phyloP scores from a whole-genome alignment of 2,329 filamentous ascomycete species.

The Cryphonectria carpinicola region DNA sequence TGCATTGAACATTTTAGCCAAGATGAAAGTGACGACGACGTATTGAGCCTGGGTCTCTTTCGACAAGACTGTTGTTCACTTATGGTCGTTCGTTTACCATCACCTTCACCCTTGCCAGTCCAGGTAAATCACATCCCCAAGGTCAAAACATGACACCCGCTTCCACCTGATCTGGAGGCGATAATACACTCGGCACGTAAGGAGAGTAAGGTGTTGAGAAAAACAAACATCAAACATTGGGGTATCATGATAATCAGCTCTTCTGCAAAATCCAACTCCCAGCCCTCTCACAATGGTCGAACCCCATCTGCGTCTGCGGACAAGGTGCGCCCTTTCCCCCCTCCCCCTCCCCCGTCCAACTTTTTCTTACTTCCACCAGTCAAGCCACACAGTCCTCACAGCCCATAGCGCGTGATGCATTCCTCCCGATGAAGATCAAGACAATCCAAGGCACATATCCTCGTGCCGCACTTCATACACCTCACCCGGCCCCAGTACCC shows the following conservation, averaged over 20 bases:
- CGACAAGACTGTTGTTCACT: neutral
- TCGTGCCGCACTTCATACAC: slow-evolving; percentile 77
- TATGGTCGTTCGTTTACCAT: neutral
- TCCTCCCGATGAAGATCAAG: slow-evolving; percentile 73
- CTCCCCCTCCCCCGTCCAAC: too few relatives aligned
- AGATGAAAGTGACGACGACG: neutral
- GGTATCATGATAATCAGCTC: slow-evolving; percentile 19
- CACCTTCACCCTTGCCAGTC: too few relatives aligned
- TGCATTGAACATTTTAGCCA: too few relatives aligned
- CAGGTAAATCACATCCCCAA: too few relatives aligned
- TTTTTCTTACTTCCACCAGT: neutral
- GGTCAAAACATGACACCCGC: neutral
- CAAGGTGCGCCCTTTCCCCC: neutral
- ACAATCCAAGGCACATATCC: slow-evolving; percentile 78
- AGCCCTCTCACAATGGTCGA: neutral
- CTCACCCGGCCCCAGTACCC: slow-evolving; percentile 80
- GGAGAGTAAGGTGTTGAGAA: neutral
- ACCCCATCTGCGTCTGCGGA: too few relatives aligned
- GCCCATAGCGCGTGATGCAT: slow-evolving; percentile 67
- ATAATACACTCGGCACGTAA: neutral
- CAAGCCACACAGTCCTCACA: slow-evolving; percentile 35
- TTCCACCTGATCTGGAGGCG: neutral
- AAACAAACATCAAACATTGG: neutral
- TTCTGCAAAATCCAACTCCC: neutral
- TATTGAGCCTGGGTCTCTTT: neutral